phyloP scores from a whole-genome alignment of 2,329 filamentous ascomycete genomes.

The Pestalotiopsis sp. region DNA sequence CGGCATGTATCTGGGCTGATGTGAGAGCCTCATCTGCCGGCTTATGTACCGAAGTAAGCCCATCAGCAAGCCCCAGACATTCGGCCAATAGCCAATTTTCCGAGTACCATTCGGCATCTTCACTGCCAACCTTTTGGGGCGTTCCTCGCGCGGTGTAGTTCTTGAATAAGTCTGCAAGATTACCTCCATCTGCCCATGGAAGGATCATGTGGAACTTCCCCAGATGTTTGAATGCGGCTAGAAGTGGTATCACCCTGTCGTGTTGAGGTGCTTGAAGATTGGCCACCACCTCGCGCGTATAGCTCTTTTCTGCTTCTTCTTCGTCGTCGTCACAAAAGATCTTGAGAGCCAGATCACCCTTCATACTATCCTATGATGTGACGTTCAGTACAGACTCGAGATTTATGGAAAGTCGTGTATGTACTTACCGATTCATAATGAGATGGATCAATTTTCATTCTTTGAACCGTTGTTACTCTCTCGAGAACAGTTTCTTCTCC shows the following conservation, averaged over 20 bases:
- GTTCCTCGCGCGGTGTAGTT: background rate
- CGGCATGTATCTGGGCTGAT: constrained; percentile 12
- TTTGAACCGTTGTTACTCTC: background rate
- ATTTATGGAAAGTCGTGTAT: too few relatives aligned
- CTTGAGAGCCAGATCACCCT: background rate
- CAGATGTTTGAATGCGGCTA: constrained; percentile 16
- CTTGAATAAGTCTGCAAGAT: constrained; percentile 14
- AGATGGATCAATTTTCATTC: background rate
- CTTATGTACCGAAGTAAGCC: background rate
- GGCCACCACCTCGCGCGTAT: background rate
- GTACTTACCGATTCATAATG: background rate
- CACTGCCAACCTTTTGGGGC: too few relatives aligned
- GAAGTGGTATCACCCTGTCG: constrained; percentile 15
- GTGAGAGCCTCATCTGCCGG: background rate
- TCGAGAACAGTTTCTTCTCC: too few relatives aligned
- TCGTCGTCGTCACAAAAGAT: background rate
- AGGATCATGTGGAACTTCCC: constrained; percentile 15
- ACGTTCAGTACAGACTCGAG: background rate
- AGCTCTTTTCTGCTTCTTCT: background rate
- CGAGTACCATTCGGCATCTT: constrained; percentile 5
- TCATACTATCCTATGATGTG: background rate
- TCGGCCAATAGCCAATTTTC: constrained; percentile 15
- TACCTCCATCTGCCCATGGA: constrained; percentile 13
- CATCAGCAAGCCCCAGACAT: constrained; percentile 16
- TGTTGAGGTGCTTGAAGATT: constrained; percentile 13